Evolutionary conservation across 2,329 filamentous ascomycete genomes (phyloP), one percentile per base, ranked within the genome.

Genomic region (Myriangium duriaei): DNA sequence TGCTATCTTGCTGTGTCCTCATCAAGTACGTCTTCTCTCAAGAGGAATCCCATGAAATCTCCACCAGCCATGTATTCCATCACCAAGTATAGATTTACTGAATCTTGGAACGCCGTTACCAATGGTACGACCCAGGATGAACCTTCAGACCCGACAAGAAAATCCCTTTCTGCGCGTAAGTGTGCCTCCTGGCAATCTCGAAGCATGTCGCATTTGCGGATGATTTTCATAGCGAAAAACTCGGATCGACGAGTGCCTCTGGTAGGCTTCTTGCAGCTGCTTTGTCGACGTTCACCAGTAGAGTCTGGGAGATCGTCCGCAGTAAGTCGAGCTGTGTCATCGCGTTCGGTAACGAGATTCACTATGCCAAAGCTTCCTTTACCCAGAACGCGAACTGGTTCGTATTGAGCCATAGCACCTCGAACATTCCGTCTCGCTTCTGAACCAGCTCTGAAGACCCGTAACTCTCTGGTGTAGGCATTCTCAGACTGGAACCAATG

Each of bases 61-160:
- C 91, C 88, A 0, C 88, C 91, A 2, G 92, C 80, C 85, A 95
- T 95, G 54, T 93, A 98, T 42, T 96, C 87, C 86, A 96, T 95
- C 37, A 95, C 81, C 4, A 98, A 73, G 51, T 96, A 96, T 4
- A 98, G 68, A 49, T 83, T 84, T 30, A 73, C 71, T 24, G 72
- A 65, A 55, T 96, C 91, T 57, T 96, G 85, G 47, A 96, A 96
- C 52, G 85, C 91, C 34, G 83, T 71, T 35, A 94, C 72, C 24
- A 98, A 65, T 1, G 87, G 83, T 2, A 96, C 83, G 32, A 94
- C 77, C 88, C 87, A 96, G n/a, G 17, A 13, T 4, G 85, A 92
- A n/a, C 78, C 81, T 54, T 91, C 82, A 1, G 86, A 87, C 4
- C 81, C 76, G 16, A 94, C 85, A 5, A 98, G 69, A 47, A 96